Evolutionary conservation across 2,329 filamentous ascomycete genomes (phyloP).

Genomic region (Neofusicoccum umdonicola): DNA sequence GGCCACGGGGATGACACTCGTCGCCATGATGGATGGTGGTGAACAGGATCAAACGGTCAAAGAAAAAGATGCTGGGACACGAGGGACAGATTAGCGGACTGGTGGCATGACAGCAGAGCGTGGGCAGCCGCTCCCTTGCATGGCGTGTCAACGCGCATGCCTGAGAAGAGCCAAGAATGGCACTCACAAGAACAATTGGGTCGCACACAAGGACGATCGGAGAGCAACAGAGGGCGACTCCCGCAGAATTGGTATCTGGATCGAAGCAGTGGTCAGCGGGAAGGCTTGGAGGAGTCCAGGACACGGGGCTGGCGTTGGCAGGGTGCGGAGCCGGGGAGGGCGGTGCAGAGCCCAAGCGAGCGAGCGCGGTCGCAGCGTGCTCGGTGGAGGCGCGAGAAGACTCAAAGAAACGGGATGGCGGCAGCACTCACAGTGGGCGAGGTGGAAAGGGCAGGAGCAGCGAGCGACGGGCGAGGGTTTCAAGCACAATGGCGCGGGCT

Average conservation of each 20-base stretch:
- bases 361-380: neutral
- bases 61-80: slow-evolving; percentile 8
- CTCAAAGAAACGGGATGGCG: neutral
- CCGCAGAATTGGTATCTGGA: slow-evolving; percentile 15
- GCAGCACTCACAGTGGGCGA: neutral
- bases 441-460: neutral
- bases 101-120: slow-evolving; percentile 16
- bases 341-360: neutral
- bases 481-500: neutral
- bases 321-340: neutral
- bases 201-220: slow-evolving; percentile 6
- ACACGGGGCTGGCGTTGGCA: neutral
- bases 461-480: neutral
- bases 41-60: neutral
- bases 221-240: neutral
- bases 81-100: slow-evolving; percentile 7
- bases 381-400: neutral
- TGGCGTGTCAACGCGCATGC: slow-evolving; percentile 16
- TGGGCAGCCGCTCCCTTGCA: slow-evolving; percentile 17
- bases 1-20: slow-evolving; percentile 48
- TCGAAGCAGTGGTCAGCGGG: neutral
- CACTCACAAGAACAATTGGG: slow-evolving; percentile 11
- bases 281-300: neutral
- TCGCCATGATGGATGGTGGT: slow-evolving; percentile 24
- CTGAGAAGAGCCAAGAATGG: slow-evolving; percentile 16